Evolutionary conservation across 164 flowering plant species (phyloP).

Genomic region (Umbilicus rupestris): DNA sequence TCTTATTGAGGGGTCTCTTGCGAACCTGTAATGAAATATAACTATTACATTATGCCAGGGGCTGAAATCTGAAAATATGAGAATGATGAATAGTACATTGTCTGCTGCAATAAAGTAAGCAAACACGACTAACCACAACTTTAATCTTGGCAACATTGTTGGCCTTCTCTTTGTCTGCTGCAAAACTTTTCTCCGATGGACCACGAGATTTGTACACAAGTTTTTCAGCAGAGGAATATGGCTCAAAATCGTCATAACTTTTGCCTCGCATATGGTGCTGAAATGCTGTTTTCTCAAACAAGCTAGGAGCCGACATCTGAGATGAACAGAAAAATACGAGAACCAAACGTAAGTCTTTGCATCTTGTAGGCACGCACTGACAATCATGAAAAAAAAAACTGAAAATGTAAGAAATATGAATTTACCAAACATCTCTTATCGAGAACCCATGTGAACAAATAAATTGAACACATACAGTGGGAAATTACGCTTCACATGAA

Average conservation of each 20-base stretch:
- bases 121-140: constrained; percentile 33
- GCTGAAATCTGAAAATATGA: not conserved
- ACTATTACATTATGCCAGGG: not conserved
- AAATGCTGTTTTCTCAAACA: constrained; percentile 28
- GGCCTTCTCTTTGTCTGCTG: constrained; percentile 34
- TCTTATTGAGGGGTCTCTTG: constrained; percentile 10
- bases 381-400: too few relatives aligned
- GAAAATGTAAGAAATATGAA: too few relatives aligned
- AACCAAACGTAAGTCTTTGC: not conserved
- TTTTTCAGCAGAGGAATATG: constrained; percentile 28
- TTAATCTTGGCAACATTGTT: constrained; percentile 44
- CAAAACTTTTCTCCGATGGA: constrained; percentile 27
- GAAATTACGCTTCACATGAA: not conserved
- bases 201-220: constrained; percentile 35
- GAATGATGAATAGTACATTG: not conserved
- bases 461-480: not conserved
- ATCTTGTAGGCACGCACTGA: too few relatives aligned
- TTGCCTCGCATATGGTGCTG: constrained; percentile 40
- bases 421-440: too few relatives aligned
- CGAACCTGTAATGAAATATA: constrained; percentile 6
- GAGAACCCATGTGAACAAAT: not conserved
- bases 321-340: not conserved
- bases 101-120: not conserved
- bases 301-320: constrained; percentile 45
- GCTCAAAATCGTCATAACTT: constrained; percentile 76